Evolutionary conservation across 441 rosid genomes (phyloP).

Genomic region (Omphalea diandra): DNA sequence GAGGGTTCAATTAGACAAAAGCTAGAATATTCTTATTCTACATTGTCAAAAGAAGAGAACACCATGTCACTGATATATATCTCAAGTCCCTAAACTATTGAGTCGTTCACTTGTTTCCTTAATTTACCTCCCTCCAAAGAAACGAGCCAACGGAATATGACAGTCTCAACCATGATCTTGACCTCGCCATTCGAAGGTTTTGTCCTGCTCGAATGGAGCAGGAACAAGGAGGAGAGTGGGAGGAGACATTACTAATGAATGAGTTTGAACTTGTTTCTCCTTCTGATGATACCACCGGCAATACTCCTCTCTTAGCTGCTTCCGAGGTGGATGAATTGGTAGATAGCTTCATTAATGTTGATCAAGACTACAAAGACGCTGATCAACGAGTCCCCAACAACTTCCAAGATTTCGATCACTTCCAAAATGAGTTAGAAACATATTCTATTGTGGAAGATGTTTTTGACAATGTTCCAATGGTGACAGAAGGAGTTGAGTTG

Average conservation of each 20-base stretch:
- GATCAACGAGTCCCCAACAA: neutral
- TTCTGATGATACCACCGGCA: constrained; percentile 10
- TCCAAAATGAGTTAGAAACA: constrained; percentile 22
- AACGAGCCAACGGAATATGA: constrained; percentile 37
- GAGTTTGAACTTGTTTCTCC: constrained; percentile 33
- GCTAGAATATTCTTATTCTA: constrained; percentile 9
- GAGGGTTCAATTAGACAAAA: constrained; percentile 1
- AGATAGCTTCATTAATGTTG: constrained; percentile 61
- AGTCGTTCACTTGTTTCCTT: neutral
- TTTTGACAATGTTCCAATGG: constrained; percentile 25
- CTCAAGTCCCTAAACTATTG: constrained; percentile 3
- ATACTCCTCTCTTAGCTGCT: constrained; percentile 29
- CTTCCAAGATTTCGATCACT: neutral
- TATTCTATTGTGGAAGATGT: constrained; percentile 25
- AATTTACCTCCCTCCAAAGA: constrained; percentile 11
- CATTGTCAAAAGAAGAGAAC: no score
- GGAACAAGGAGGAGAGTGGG: constrained; percentile 41
- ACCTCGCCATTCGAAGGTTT: constrained; percentile 65
- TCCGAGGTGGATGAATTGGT: constrained; percentile 59
- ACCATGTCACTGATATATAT: neutral
- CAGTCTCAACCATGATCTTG: constrained; percentile 45
- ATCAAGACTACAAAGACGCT: constrained; percentile 14
- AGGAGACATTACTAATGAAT: constrained; percentile 29
- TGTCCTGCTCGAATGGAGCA: constrained; percentile 62
- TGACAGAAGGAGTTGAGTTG: constrained; percentile 26